Conservation (phyloP, 495 filamentous ascomycete species). For the Friedmanniomyces endolithicus region DNA sequence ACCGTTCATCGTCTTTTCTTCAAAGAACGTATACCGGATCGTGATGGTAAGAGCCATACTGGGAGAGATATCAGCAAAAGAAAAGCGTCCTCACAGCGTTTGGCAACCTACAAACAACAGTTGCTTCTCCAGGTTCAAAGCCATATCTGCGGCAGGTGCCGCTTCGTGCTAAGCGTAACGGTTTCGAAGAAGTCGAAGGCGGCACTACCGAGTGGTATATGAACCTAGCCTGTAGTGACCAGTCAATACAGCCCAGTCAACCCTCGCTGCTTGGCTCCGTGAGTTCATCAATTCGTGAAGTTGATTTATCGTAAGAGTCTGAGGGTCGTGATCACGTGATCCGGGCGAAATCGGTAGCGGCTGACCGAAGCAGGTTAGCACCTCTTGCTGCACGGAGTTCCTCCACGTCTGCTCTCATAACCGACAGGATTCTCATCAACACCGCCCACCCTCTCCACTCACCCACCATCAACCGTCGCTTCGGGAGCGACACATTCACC, state of each 20-base stretch:
- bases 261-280: too few relatives aligned
- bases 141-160: slow-evolving; percentile 36
- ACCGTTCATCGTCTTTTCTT: background rate
- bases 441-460: slow-evolving; percentile 11
- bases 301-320: too few relatives aligned
- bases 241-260: too few relatives aligned
- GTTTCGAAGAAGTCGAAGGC: background rate
- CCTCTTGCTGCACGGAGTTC: background rate
- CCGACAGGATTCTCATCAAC: background rate
- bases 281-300: too few relatives aligned
- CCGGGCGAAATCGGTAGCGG: too few relatives aligned
- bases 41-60: slow-evolving; percentile 95
- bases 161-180: background rate
- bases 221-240: too few relatives aligned
- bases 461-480: slow-evolving; percentile 10
- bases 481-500: slow-evolving; percentile 4
- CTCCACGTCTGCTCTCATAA: too few relatives aligned
- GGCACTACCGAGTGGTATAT: too few relatives aligned
- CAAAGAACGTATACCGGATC: too few relatives aligned
- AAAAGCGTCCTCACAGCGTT: background rate
- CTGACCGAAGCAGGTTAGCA: background rate
- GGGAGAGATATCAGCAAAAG: background rate
- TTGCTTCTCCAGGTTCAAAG: slow-evolving; percentile 67
- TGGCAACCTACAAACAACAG: slow-evolving; percentile 54
- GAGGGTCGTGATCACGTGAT: too few relatives aligned